These are phyloP conservation scores for Pichia insulana DNA, from an alignment of 805 yeast genomes.

Conservation along the genomic window DNA sequence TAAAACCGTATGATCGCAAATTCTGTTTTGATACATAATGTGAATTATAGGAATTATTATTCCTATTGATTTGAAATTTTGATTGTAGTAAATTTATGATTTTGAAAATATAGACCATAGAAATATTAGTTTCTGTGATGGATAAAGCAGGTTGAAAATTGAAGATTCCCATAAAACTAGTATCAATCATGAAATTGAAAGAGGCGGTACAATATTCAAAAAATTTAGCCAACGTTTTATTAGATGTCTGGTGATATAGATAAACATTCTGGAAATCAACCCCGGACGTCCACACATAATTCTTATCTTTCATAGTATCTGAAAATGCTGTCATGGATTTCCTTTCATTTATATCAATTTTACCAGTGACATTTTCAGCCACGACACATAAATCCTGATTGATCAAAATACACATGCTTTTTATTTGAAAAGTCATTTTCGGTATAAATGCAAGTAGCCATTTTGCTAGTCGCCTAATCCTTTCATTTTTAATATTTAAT, in stretches of 20 bases:
- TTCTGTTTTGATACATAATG: not conserved
- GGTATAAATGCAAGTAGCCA: constrained; percentile 18
- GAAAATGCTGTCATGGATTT: constrained; percentile 3
- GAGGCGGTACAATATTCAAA: constrained; percentile 7
- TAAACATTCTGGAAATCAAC: not conserved
- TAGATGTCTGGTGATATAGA: not conserved
- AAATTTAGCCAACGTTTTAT: constrained; percentile 6
- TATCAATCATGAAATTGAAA: constrained; percentile 13
- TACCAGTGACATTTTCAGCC: constrained; percentile 1
- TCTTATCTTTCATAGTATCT: not conserved
- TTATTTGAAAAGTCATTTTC: constrained; percentile 15
- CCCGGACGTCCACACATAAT: constrained; percentile 6
- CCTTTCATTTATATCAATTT: constrained; percentile 7
- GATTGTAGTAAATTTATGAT: constrained; percentile 2
- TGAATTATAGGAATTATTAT: not conserved
- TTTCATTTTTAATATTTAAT: constrained; percentile 13
- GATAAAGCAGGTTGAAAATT: constrained; percentile 10
- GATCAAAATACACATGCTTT: constrained; percentile 8
- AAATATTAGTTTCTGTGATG: constrained; percentile 11
- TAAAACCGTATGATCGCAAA: constrained; percentile 12
- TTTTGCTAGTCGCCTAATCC: constrained; percentile 9
- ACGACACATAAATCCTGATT: constrained; percentile 3
- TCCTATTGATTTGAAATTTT: not conserved
- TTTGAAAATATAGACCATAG: constrained; percentile 14
- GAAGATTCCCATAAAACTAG: constrained; percentile 14